These are phyloP conservation scores for Wickerhamomyces alni DNA, from an alignment of 805 yeast species.

Conservation along the genomic window DNA sequence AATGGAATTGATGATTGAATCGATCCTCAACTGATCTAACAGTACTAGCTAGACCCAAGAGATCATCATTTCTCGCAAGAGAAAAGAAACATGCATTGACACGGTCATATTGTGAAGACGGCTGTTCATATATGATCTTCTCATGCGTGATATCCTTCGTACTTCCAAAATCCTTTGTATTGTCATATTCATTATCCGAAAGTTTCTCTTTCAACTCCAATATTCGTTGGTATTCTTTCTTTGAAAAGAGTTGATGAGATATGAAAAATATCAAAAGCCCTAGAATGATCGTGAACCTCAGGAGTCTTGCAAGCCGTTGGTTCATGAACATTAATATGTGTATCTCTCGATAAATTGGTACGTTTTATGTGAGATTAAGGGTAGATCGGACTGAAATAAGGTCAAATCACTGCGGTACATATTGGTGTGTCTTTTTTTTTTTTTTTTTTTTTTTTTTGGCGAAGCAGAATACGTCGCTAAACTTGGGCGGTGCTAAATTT, in stretches of 20 bases:
- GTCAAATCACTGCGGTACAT: no score
- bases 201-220: conserved; percentile 15
- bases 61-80: conserved; percentile 58
- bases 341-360: no score
- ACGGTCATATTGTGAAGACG: conserved; percentile 23
- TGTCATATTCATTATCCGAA: conserved; percentile 11
- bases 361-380: no score
- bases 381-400: no score
- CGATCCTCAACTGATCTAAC: conserved; percentile 71
- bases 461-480: no score
- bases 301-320: conserved; percentile 9
- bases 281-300: conserved; percentile 15
- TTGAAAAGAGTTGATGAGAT: conserved; percentile 13
- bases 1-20: conserved; percentile 62
- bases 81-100: conserved; percentile 64
- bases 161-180: conserved; percentile 10
- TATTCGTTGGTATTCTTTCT: conserved; percentile 13
- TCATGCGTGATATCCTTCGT: background rate
- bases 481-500: no score
- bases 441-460: no score
- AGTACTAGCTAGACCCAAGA: conserved; percentile 44
- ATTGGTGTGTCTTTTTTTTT: no score
- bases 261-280: conserved; percentile 12
- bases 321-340: conserved; percentile 5
- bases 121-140: conserved; percentile 20